Percentiles rank a stretch among this genome's conserved stretches.
These are phyloP conservation scores for Nematocida sp. DNA, from an alignment of 371 early-diverging fungal genomes.

Conservation along the genomic window DNA sequence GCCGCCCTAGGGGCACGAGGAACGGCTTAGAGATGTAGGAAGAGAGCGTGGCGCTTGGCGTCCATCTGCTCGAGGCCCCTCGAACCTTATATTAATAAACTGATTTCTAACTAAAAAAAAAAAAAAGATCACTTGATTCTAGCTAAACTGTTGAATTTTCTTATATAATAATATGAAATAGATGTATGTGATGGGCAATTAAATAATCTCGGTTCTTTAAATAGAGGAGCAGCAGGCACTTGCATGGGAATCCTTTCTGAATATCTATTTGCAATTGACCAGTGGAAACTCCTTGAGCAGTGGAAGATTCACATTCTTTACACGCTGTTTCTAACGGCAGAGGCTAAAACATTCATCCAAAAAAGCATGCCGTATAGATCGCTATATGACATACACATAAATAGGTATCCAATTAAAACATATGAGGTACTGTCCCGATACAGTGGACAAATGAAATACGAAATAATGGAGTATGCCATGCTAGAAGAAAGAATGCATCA, in stretches of 20 bases:
- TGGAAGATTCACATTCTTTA: conserved; percentile 28
- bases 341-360: not conserved
- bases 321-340: not conserved
- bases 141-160: not conserved
- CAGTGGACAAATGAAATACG: conserved; percentile 1
- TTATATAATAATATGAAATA: not conserved
- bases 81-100: too few relatives aligned
- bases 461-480: conserved; percentile 12
- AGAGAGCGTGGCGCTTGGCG: too few relatives aligned
- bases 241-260: conserved; percentile 3
- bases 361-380: not conserved
- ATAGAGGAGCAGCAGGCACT: not conserved
- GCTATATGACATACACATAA: conserved; percentile 9
- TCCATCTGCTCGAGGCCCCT: too few relatives aligned
- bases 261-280: conserved; percentile 32
- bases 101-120: too few relatives aligned
- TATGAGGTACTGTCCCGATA: not conserved
- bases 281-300: conserved; percentile 32
- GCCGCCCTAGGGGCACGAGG: too few relatives aligned
- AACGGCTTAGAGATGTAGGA: too few relatives aligned
- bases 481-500: conserved; percentile 4
- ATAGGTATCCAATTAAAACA: not conserved
- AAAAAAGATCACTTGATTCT: too few relatives aligned
- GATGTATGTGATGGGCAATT: not conserved
- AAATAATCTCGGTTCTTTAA: conserved; percentile 5